These are phyloP conservation scores for Biancaea sappan DNA, from an alignment of 306 rosid species.

Conservation along the genomic window DNA sequence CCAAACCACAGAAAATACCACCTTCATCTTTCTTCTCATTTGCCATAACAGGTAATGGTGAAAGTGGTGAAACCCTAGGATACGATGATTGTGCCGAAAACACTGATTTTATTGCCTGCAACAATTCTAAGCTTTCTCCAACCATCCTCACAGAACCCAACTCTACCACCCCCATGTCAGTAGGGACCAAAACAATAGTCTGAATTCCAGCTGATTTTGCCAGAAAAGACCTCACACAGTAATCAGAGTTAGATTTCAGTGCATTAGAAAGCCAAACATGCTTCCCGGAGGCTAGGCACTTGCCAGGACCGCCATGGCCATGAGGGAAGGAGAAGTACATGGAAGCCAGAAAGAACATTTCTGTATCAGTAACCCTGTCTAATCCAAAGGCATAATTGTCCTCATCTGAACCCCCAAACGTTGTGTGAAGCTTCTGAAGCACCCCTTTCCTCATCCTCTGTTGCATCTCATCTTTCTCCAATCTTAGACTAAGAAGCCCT, in stretches of 20 bases:
- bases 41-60: slow-evolving; percentile 31
- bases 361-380: slow-evolving; percentile 84
- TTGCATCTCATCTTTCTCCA: slow-evolving; percentile 55
- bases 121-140: slow-evolving; percentile 55
- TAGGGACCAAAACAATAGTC: slow-evolving; percentile 82
- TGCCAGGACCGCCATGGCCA: slow-evolving; percentile 93
- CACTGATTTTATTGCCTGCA: slow-evolving; percentile 54
- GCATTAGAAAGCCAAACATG: slow-evolving; percentile 64
- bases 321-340: slow-evolving; percentile 90
- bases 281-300: slow-evolving; percentile 73
- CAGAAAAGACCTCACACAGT: slow-evolving; percentile 78
- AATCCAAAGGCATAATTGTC: slow-evolving; percentile 79
- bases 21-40: slow-evolving; percentile 51
- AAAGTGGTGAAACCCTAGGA: slow-evolving; percentile 37
- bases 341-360: slow-evolving; percentile 90
- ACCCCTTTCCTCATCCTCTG: slow-evolving; percentile 83
- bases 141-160: slow-evolving; percentile 84
- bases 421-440: slow-evolving; percentile 76
- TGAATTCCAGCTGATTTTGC: slow-evolving; percentile 79
- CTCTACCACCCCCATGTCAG: slow-evolving; percentile 86
- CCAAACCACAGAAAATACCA: slow-evolving; percentile 37
- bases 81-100: slow-evolving; percentile 56
- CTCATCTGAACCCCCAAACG: slow-evolving; percentile 84
- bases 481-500: slow-evolving; percentile 35
- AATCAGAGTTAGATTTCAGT: slow-evolving; percentile 54